A percentile compares a stretch with the other conserved stretches of the same genome.
Evolutionary conservation across 2,329 filamentous ascomycete genomes (phyloP).

Genomic region (Ambrosiella beaveri): DNA sequence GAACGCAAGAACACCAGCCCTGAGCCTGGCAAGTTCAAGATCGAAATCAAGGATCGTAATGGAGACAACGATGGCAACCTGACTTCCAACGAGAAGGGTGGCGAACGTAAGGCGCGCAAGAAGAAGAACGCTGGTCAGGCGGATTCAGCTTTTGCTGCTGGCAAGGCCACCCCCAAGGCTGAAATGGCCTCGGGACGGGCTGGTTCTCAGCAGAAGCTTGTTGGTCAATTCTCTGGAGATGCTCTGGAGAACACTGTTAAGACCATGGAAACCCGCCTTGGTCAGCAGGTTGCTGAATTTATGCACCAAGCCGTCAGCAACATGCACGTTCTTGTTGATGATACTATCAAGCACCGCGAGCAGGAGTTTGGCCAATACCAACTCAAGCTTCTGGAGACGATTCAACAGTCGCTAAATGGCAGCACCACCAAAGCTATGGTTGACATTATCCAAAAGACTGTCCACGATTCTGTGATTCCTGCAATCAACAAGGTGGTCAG

Average conservation of each 20-base stretch:
- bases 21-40: conserved; percentile 23
- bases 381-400: conserved; percentile 37
- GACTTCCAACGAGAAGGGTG: conserved; percentile 32
- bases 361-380: conserved; percentile 35
- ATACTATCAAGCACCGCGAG: conserved; percentile 42
- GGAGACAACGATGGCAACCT: conserved; percentile 8
- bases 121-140: conserved; percentile 41
- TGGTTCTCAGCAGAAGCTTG: conserved; percentile 11
- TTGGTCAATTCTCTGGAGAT: conserved; percentile 24
- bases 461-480: conserved; percentile 60
- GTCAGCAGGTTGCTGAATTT: conserved; percentile 28
- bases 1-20: conserved; percentile 9
- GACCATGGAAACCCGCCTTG: conserved; percentile 35
- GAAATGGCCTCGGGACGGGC: conserved; percentile 1
- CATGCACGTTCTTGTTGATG: conserved; percentile 44
- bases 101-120: conserved; percentile 44
- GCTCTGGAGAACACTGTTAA: conserved; percentile 36
- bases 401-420: conserved; percentile 42
- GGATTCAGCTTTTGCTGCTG: conserved; percentile 25
- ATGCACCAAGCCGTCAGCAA: conserved; percentile 43
- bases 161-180: not conserved
- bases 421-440: conserved; percentile 56
- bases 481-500: conserved; percentile 53
- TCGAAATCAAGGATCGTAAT: conserved; percentile 18
- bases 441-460: conserved; percentile 58